A percentile compares a stretch with the other conserved stretches of the same genome.
phyloP scores from a whole-genome alignment of 2,329 filamentous ascomycete genomes.

The Hymenoscyphus albidus region DNA sequence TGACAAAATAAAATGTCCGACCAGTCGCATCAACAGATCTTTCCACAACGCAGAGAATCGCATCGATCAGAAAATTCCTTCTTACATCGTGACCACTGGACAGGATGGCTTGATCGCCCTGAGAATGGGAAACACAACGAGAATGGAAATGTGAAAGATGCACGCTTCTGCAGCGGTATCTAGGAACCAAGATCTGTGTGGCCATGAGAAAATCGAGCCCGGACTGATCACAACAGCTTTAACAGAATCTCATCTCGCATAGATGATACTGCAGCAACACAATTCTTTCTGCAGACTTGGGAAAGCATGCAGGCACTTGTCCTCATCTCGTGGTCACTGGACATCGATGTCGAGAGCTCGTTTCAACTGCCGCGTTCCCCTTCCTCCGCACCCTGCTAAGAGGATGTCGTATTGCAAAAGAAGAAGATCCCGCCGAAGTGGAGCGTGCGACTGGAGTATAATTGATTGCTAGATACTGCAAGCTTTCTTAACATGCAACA shows the following conservation, averaged over 20 bases:
- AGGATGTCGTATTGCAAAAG: no score
- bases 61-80: neutral
- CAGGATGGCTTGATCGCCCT: neutral
- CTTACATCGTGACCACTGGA: neutral
- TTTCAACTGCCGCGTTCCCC: no score
- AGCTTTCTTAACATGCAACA: no score
- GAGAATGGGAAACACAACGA: neutral
- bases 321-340: no score
- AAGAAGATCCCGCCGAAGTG: no score
- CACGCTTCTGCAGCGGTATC: neutral
- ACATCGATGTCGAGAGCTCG: no score
- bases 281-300: neutral
- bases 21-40: neutral
- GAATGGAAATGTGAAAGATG: neutral
- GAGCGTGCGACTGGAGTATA: no score
- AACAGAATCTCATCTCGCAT: neutral
- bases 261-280: neutral
- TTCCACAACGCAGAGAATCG: neutral
- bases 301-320: no score
- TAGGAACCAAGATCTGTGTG: neutral
- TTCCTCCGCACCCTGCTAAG: no score
- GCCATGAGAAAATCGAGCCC: neutral
- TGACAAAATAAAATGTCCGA: neutral
- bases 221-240: neutral
- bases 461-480: no score